Evolutionary conservation across 805 yeast species (phyloP), one percentile per base, ranked within the genome.

Genomic region (Scheffersomyces spartinae): DNA sequence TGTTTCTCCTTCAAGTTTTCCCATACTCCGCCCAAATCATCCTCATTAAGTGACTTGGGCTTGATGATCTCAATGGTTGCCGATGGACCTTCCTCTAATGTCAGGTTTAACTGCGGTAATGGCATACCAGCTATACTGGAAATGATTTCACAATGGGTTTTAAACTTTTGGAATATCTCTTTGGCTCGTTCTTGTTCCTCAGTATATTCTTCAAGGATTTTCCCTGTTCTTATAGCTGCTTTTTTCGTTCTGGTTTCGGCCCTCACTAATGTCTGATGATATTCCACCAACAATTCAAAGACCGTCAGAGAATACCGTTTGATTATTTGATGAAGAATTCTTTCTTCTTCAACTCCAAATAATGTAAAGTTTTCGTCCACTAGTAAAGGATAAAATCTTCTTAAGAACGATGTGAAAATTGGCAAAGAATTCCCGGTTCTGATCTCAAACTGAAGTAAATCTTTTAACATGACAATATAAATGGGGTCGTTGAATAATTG

Each of bases 221-320:
- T 69, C 13, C 94, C 94, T 1, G 79, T 71, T 36, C 79, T 64
- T 28, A 80, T 68, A 27, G 78, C 71, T 3, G 74, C 68, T 28
- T 64, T 67, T 23, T 63, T 60, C 28, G 65, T 69, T 26, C 55
- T 58, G 12, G 48, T 47, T 12, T 49, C 49, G 8, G 61, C 42
- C 12, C 49, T 52, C 7, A 42, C 33, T 0, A 65, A 41, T n/a
- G 45, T 45, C n/a, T 45, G 39, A 25, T 60, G 54, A n/a, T 61
- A 35, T 1, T 43, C 45, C 3, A 43, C 43, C 1, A 71, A 44
- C 15, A 49, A 45, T 1, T 49, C 32, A 7, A 65, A 48, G 0
- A 66, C 55, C 1, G 64, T 65, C 9, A 54, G 57, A 0, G 68
- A 45, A 36, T 62, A 74, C 1, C 51, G 41, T 12, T 45, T 49